phyloP scores from a whole-genome alignment of 2,329 filamentous ascomycete genomes.

The Myriosclerotinia curreyana region DNA sequence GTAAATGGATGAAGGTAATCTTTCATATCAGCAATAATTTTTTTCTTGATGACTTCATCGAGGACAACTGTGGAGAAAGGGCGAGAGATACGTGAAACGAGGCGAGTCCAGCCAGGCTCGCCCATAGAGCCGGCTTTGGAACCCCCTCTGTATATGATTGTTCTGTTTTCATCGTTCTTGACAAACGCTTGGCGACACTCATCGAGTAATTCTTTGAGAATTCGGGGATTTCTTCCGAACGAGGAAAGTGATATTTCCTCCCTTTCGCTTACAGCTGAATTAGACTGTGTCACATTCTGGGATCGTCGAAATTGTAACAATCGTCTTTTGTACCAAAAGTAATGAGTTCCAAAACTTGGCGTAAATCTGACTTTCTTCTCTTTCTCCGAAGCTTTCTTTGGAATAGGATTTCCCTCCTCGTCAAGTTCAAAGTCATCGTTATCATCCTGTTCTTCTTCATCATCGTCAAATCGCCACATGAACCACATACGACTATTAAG shows the following conservation, averaged over 20 bases:
- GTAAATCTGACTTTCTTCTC: constrained; percentile 54
- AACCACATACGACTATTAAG: constrained; percentile 53
- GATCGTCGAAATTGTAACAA: constrained; percentile 57
- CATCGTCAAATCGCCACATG: constrained; percentile 44
- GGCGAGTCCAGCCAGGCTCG: constrained; percentile 58
- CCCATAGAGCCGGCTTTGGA: constrained; percentile 40
- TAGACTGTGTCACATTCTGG: constrained; percentile 47
- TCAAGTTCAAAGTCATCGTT: constrained; percentile 34
- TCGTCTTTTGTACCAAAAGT: constrained; percentile 63
- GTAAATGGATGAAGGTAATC: constrained; percentile 63
- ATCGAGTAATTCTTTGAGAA: constrained; percentile 60
- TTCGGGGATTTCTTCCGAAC: constrained; percentile 57
- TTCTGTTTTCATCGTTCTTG: constrained; percentile 59
- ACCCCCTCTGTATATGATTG: constrained; percentile 61
- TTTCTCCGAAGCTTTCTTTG: constrained; percentile 36
- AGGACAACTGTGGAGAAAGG: constrained; percentile 66
- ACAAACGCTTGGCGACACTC: constrained; percentile 56
- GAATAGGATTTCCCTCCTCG: constrained; percentile 30
- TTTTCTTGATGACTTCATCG: constrained; percentile 57
- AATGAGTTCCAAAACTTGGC: constrained; percentile 63
- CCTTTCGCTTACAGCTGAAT: constrained; percentile 46
- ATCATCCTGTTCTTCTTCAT: constrained; percentile 49
- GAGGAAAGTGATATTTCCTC: constrained; percentile 60
- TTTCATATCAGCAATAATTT: constrained; percentile 57
- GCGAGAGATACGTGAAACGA: constrained; percentile 56